These are phyloP conservation scores for Hypocrella siamensis DNA, from an alignment of 2,329 filamentous ascomycete species.

Conservation along the genomic window DNA sequence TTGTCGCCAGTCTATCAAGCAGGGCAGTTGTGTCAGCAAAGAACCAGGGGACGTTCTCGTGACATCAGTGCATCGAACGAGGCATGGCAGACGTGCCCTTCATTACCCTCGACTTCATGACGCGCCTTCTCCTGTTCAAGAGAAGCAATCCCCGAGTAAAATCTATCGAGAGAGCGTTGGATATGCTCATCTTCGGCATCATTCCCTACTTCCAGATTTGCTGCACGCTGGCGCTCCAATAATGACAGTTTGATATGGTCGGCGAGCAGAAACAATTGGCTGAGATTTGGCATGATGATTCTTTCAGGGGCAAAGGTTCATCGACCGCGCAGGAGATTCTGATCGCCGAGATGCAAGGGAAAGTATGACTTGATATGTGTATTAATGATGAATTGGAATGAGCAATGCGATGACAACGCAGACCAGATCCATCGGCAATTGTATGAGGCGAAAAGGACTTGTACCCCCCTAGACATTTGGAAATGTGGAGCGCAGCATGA, in stretches of 20 bases:
- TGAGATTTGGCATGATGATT: slow-evolving; percentile 29
- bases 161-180: slow-evolving; percentile 71
- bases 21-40: slow-evolving; percentile 2
- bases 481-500: too few relatives aligned
- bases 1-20: slow-evolving; percentile 23
- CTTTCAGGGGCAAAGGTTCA: too few relatives aligned
- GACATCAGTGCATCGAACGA: background rate
- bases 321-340: background rate
- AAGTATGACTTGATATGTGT: too few relatives aligned
- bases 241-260: slow-evolving; percentile 96
- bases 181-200: slow-evolving; percentile 81
- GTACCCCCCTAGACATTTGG: too few relatives aligned
- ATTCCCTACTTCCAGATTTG: slow-evolving; percentile 61
- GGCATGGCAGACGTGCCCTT: slow-evolving; percentile 27
- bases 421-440: too few relatives aligned
- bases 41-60: slow-evolving; percentile 2
- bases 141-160: slow-evolving; percentile 62
- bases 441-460: too few relatives aligned
- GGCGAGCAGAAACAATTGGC: slow-evolving; percentile 79
- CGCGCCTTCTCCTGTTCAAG: slow-evolving; percentile 50
- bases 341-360: background rate
- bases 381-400: too few relatives aligned
- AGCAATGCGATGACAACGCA: too few relatives aligned
- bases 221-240: slow-evolving; percentile 76
- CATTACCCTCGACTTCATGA: slow-evolving; percentile 47